Evolutionary conservation across 768 basidiomycete genomes (phyloP), one percentile per base, ranked within the genome.

Genomic region (Tephrocybe sp.): DNA sequence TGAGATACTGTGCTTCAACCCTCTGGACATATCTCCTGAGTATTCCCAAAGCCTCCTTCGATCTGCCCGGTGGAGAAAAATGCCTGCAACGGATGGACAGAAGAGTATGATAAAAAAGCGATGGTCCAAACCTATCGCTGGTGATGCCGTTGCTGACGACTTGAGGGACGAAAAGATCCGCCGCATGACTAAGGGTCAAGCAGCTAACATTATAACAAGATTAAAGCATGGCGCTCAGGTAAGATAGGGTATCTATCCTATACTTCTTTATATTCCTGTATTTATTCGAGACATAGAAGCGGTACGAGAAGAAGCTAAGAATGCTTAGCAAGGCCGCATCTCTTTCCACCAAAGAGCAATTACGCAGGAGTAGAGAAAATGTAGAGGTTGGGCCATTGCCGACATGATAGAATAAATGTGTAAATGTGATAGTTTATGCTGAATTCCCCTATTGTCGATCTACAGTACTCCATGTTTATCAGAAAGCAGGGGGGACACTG

Each of bases 151-250:
- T 11, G 52, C 63, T 27, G 57, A 58, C 4, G 51, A 51, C 4
- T 57, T 40, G 19, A 57, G 54, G 19, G 63, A 63, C 8, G 58
- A 70, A 24, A 68, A 64, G 37, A 61, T 82, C 4, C 63, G 58
- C 38, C 65, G 50, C 0, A 59, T 94, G 57, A 91, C 80, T 1
- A 91, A 89, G 63, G 91, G 91, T 2, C 76, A 88, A 54, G 89
- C 90, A 23, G 86, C 84, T 0, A 83, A 84, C 55, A 82, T 92
- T 38, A 86, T 94, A 52, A 82, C 82, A 19, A 82, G 90, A 8
- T 52, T 89, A 48, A 86, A 80, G 61, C 84, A 92, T 58, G 91
- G 90, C 21, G 86, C 86, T 27, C 72, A 79, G 72, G 89, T 87
- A 60, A 25, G 65, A 36, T 18, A 38, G 18, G 37, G 3, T 38